Base-by-base conservation (phyloP, 163 green algal species). In the Prototheca wickerhamii region DNA sequence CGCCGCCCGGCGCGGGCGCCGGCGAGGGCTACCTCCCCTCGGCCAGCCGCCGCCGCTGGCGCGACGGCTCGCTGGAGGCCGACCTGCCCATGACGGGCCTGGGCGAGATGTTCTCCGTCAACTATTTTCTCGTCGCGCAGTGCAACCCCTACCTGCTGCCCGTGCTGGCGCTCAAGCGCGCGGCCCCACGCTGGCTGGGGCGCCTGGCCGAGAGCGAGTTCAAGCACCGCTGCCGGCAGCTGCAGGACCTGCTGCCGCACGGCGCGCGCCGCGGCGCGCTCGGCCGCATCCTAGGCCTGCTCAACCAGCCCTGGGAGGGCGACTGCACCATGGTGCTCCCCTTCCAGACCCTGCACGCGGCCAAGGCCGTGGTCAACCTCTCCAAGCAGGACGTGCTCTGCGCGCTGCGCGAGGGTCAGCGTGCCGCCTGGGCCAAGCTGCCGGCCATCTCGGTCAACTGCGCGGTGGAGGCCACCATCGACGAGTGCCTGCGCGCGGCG, bases 121-220 rank as follows among this genome's bases (percentile, higher is more conserved):
- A 98, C 83, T 91, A 96, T 73, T 98, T 96, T 68, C 78, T 98
- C 34, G 91, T 98, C 23, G 80, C 54, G 62, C 89, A 96, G 74
- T 90, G 82, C 72, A 99, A 99, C 82, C 93, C 93, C 15, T 93
- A 96, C 78, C 92, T 99, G 57, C 83, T 94, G 58, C 92, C 90
- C 15, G 77, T 95, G n/a, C 77, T 99, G 25, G 86, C 91, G 68
- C 63, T 94, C 28, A 97, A 95, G 76, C 81, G 81, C 34, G 61
- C 58, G 29, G 59, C 95, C 64, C 82, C 81, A n/a, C 62, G 64
- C 49, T 25, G 23, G 42, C 79, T 92, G 58, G 80, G 81, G 44
- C 78, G 89, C 37, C 61, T 96, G 54, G 33, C 88, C 30, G 90
- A 98, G 77, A 72, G 78, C 29, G 92, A 98, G 82, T 85, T 91